phyloP scores from a whole-genome alignment of 805 yeast genomes.

The Saccharomycopsis lassenensis region DNA sequence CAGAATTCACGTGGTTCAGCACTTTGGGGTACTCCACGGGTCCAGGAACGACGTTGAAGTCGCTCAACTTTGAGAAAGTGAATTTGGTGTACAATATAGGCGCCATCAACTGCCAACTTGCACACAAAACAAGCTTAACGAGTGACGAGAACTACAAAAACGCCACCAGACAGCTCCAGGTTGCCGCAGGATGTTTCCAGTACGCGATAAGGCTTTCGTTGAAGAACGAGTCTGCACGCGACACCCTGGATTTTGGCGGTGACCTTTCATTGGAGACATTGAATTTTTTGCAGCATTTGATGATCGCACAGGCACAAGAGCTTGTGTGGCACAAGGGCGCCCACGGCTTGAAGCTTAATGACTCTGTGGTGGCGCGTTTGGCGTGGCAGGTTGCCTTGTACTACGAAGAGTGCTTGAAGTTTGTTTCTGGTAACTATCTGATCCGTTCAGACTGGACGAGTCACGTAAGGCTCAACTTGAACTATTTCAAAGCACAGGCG shows the following conservation, averaged over 20 bases:
- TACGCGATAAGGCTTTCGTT: constrained; percentile 22
- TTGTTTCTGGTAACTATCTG: too few species aligned
- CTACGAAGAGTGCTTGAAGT: constrained; percentile 37
- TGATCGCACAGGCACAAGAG: constrained; percentile 84
- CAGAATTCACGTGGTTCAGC: constrained; percentile 56
- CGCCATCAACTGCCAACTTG: constrained; percentile 48
- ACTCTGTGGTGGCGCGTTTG: constrained; percentile 51
- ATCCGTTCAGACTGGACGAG: constrained; percentile 55
- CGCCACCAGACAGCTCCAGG: constrained; percentile 56
- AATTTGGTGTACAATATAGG: constrained; percentile 64
- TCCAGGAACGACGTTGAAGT: constrained; percentile 36
- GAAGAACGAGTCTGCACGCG: constrained; percentile 13
- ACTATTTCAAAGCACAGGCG: constrained; percentile 65
- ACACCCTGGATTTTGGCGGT: constrained; percentile 24
- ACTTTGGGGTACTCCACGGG: constrained; percentile 21
- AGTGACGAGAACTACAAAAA: constrained; percentile 45
- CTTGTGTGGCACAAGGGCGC: constrained; percentile 77
- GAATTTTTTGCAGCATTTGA: constrained; percentile 37
- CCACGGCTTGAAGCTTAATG: constrained; percentile 35
- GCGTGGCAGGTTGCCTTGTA: constrained; percentile 51
- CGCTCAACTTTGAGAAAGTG: constrained; percentile 48
- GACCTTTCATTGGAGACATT: constrained; percentile 45
- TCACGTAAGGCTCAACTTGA: constrained; percentile 45
- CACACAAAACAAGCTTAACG: constrained; percentile 32
- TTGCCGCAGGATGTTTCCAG: constrained; percentile 58